phyloP scores from a whole-genome alignment of 352 stramenopile genomes.

The Elongisporangium anandrum region DNA sequence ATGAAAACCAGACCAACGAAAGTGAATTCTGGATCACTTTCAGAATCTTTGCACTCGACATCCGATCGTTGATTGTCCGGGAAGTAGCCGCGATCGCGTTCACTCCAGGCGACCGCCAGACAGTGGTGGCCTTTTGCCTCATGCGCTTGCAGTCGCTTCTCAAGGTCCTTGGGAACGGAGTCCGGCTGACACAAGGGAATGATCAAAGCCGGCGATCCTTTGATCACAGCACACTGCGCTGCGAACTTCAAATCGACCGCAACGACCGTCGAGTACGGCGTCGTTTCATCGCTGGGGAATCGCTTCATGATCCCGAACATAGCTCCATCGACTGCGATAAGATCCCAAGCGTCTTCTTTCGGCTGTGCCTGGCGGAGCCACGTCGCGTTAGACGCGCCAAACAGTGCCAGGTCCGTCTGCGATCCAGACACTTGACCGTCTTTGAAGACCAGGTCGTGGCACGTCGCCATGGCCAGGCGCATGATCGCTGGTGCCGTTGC shows the following conservation, averaged over 20 bases:
- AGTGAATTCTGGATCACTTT: neutral
- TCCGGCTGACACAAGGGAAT: neutral
- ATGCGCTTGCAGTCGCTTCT: neutral
- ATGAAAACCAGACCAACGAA: neutral
- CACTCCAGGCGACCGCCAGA: neutral
- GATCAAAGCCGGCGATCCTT: slow-evolving; percentile 27
- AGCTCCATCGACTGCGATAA: slow-evolving; percentile 12
- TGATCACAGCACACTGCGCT: slow-evolving; percentile 36
- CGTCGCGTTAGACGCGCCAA: slow-evolving; percentile 16
- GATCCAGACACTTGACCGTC: slow-evolving; percentile 1
- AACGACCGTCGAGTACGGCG: slow-evolving; percentile 43
- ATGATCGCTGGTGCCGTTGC: neutral
- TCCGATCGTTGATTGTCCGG: neutral
- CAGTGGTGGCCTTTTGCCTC: neutral
- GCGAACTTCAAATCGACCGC: slow-evolving; percentile 27
- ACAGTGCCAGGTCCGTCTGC: slow-evolving; percentile 48
- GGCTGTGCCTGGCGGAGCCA: neutral
- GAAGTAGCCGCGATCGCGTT: neutral
- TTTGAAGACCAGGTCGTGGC: slow-evolving; percentile 20
- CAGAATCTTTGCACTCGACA: neutral
- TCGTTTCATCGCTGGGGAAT: slow-evolving; percentile 44
- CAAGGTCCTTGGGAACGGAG: neutral
- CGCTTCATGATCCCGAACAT: slow-evolving; percentile 39
- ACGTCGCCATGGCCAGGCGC: slow-evolving; percentile 35
- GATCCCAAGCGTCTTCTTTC: neutral